Conservation (phyloP, 805 yeast genomes). For the Komagataella pseudopastoris region DNA sequence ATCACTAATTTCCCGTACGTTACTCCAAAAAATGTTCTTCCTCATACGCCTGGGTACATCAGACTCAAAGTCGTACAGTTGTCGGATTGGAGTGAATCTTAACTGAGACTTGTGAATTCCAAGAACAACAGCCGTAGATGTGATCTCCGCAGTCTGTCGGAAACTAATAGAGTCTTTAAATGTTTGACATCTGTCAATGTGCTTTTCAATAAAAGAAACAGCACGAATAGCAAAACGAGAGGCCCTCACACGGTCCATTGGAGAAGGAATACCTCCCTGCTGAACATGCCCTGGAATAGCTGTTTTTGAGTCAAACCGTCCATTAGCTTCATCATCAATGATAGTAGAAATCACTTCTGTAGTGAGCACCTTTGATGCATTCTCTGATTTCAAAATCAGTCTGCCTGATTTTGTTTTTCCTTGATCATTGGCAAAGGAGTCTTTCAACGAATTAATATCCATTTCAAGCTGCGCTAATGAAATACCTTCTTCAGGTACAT, state of each 20-base stretch:
- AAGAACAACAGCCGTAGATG: slow-evolving; percentile 62
- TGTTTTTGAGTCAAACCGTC: slow-evolving; percentile 78
- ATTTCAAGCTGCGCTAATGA: slow-evolving; percentile 53
- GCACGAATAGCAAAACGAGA: slow-evolving; percentile 85
- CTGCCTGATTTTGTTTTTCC: slow-evolving; percentile 82
- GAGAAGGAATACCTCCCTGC: slow-evolving; percentile 92
- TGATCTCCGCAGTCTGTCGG: slow-evolving; percentile 8
- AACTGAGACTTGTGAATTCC: slow-evolving; percentile 75
- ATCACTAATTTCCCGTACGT: slow-evolving; percentile 66
- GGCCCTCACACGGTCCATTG: slow-evolving; percentile 86
- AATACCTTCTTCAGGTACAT: slow-evolving; percentile 80
- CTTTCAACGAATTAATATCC: slow-evolving; percentile 60
- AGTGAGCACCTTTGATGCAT: slow-evolving; percentile 70
- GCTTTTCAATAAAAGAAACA: slow-evolving; percentile 71
- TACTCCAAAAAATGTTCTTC: slow-evolving; percentile 74
- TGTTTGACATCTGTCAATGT: slow-evolving; percentile 5
- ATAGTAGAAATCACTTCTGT: slow-evolving; percentile 77
- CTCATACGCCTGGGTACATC: slow-evolving; percentile 76
- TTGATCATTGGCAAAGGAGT: slow-evolving; percentile 55
- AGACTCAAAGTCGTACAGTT: slow-evolving; percentile 79
- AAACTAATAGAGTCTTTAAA: neutral
- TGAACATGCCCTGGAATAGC: slow-evolving; percentile 98
- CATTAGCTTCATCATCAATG: slow-evolving; percentile 64
- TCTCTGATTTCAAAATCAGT: slow-evolving; percentile 70
- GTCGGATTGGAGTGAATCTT: slow-evolving; percentile 58